phyloP scores from a whole-genome alignment of 768 basidiomycete species.

The Lentinula sp. region DNA sequence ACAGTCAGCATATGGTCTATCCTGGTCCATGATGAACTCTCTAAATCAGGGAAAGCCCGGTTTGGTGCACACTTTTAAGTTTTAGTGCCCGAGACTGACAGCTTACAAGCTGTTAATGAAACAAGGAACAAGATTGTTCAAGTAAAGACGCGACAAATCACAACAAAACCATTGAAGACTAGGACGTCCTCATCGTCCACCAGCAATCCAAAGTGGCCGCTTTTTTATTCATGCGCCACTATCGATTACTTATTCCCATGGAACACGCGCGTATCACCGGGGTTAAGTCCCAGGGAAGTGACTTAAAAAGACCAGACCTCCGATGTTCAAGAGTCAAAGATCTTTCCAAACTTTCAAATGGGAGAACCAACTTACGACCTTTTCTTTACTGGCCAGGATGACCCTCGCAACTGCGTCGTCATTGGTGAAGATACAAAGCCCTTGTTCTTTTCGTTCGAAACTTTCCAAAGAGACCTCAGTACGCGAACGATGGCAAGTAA shows the following conservation, averaged over 20 bases:
- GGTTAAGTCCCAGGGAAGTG: conserved; percentile 33
- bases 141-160: not conserved
- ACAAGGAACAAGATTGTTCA: not conserved
- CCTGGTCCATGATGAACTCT: not conserved
- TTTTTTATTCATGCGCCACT: conserved; percentile 40
- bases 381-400: conserved; percentile 65
- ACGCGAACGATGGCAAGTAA: conserved; percentile 44
- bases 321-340: conserved; percentile 6
- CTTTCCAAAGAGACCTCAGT: conserved; percentile 38
- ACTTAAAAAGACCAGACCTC: conserved; percentile 27
- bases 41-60: not conserved
- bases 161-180: not conserved
- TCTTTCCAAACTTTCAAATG: conserved; percentile 15
- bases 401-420: conserved; percentile 62
- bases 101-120: not conserved
- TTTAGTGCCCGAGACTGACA: conserved; percentile 2
- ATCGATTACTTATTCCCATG: conserved; percentile 49
- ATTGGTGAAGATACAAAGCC: conserved; percentile 59
- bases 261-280: conserved; percentile 47
- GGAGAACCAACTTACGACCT: conserved; percentile 39
- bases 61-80: conserved; percentile 2
- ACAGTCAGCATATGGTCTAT: conserved; percentile 3
- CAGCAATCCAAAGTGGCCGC: not conserved
- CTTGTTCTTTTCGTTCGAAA: conserved; percentile 65
- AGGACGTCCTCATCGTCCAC: not conserved